Conservation (phyloP, 1,284 basidiomycete genomes). For the Kwoniella shivajii region DNA sequence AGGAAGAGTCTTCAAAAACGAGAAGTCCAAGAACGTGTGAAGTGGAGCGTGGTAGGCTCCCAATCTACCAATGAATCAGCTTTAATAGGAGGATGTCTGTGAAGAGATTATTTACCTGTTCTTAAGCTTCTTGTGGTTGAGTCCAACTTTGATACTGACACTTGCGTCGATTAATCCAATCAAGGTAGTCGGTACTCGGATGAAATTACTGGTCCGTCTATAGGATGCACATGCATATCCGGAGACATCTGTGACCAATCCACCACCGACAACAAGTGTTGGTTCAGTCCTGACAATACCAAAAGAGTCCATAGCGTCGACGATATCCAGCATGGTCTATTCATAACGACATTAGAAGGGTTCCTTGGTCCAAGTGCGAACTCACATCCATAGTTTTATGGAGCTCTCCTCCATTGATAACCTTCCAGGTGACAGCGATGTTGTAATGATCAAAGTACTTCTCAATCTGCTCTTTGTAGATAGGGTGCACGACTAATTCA, state of each 20-base stretch:
- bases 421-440: conserved; percentile 54
- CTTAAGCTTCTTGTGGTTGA: conserved; percentile 55
- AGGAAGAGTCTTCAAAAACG: conserved; percentile 56
- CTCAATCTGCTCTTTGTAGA: conserved; percentile 42
- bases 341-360: conserved; percentile 6
- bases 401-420: conserved; percentile 57
- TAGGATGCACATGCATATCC: conserved; percentile 57
- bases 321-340: conserved; percentile 55
- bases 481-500: conserved; percentile 43
- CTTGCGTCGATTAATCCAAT: conserved; percentile 57
- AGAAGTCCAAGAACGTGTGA: conserved; percentile 58
- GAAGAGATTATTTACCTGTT: conserved; percentile 33
- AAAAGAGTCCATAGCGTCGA: conserved; percentile 57
- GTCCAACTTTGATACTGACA: conserved; percentile 56
- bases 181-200: conserved; percentile 56
- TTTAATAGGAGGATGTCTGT: too few species aligned
- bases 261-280: conserved; percentile 56
- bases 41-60: conserved; percentile 57
- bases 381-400: conserved; percentile 56
- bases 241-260: conserved; percentile 53
- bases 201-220: conserved; percentile 56
- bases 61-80: conserved; percentile 21
- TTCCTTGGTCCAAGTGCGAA: too few species aligned
- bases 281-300: conserved; percentile 58
- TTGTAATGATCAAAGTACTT: conserved; percentile 53